Base-by-base conservation (phyloP, 495 filamentous ascomycete species). In the Tetracladium marchalianum region DNA sequence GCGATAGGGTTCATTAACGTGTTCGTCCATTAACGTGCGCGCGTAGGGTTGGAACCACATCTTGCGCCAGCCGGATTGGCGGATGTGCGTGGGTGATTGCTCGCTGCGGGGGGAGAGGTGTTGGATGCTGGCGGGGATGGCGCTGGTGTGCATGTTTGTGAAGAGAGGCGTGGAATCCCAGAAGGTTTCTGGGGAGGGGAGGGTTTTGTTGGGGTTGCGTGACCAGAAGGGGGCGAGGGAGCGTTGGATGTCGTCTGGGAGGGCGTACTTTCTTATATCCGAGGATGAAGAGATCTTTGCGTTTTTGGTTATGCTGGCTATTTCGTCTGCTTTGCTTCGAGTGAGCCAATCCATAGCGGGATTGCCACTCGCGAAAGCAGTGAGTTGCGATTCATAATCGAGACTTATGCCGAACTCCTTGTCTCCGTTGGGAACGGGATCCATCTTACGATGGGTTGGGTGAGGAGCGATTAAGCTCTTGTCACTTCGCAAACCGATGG, bases 321-420 rank as follows among this genome's bases (percentile, higher is more conserved):
- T 27, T 27, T 27, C 22, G 7, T 7, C 9, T 4, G 5, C 35
- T 46, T 64, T 64, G 55, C 65, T 75, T 39, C 60, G 58, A 39
- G 75, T 53, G 64, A 67, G 75, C 42, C 67, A 65, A n/a, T 75
- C 55, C 43, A 76, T 71, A 27, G 55, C 44, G 10, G 58, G 59
- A 1, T 69, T 62, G 32, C 68, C 58, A 7, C 62, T 62, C 55
- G 67, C 65, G 43, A 71, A 76, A 60, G 76, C 74, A 51, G 77
- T 75, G 1, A 81, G 55, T 11, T 68, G 55, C 5, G 69, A 73
- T 47, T 70, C 65, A 52, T 70, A 79, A 53, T 81, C 77, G 1
- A 80, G 63, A 1, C 69, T 71, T 11, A 81, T 76, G 22, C 73
- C 75, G 42, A 67, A 78, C 47, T 81, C 77, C 49, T 76, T 71